Evolutionary conservation across 2,329 filamentous ascomycete species (phyloP), one percentile per base, ranked within the genome.

Genomic region (Trichothecium roseum): DNA sequence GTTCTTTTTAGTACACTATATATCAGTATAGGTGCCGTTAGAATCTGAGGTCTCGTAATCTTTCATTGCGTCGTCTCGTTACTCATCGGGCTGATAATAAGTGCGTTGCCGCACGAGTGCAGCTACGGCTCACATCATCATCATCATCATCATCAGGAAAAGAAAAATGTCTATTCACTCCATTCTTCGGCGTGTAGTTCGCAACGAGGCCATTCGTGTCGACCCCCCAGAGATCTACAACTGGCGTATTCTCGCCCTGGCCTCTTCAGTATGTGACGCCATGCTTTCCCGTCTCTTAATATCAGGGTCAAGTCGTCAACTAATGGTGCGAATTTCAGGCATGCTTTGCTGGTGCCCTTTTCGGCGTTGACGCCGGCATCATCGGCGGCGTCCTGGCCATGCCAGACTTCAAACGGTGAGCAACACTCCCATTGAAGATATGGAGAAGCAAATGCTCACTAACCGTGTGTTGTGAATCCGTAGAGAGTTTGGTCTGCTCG

Each of bases 211-310:
- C 37, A 81, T 82, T 64, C 74, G 66, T 51, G 59, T 63, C 35
- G 79, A 84, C 50, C 79, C 79, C 12, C 65, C 68, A 13, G 73
- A 82, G 53, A 75, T 83, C 40, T 83, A 83, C 53, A 76, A 76
- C 47, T 83, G 78, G 77, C 69, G 78, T 35, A 75, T 81, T 4
- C 80, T 78, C 41, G 60, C 72, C 34, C 59, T 82, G 38, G 76
- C 78, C 16, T 74, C 68, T 42, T 79, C 76, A 31, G 63, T 66
- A 45, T 47, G 58, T 43, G 3, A 9, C 14, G 14, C n/a, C 16
- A 12, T 17, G 4, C 18, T 22, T 22, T n/a, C 28, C 13, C 15
- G 8, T 16, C 10, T 30, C 10, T n/a, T 28, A 7, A 16, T 33
- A 12, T 17, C 27, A 15, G 20, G 14, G 7, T 28, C 14, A 10